phyloP scores from a whole-genome alignment of 768 basidiomycete genomes.

The Leccinum subgranulosum region DNA sequence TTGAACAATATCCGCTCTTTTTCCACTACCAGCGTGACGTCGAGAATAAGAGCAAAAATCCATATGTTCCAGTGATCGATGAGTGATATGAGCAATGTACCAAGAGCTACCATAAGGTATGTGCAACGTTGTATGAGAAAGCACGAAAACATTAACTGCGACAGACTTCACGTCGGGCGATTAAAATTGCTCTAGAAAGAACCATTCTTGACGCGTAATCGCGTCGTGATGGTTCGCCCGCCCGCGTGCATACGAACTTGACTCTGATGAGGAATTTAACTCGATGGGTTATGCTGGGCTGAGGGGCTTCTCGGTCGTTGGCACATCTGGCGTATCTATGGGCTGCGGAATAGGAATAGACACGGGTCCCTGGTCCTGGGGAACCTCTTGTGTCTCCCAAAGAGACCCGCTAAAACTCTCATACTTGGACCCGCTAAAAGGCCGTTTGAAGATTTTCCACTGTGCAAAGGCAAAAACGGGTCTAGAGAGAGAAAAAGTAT shows the following conservation, averaged over 20 bases:
- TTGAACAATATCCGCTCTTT: constrained; percentile 19
- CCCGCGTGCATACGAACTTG: constrained; percentile 7
- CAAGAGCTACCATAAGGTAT: not conserved
- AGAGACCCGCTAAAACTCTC: constrained; percentile 25
- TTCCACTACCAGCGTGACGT: constrained; percentile 8
- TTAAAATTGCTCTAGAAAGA: constrained; percentile 20
- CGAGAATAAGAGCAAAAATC: not conserved
- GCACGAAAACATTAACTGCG: constrained; percentile 9
- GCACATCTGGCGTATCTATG: constrained; percentile 14
- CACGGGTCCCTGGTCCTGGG: constrained; percentile 20
- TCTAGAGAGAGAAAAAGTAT: constrained; percentile 27
- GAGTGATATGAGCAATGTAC: not conserved
- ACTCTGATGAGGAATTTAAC: constrained; percentile 4
- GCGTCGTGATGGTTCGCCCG: constrained; percentile 3
- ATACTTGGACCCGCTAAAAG: constrained; percentile 39
- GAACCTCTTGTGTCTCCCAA: constrained; percentile 21
- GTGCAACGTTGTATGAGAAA: constrained; percentile 6
- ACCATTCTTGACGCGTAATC: constrained; percentile 8
- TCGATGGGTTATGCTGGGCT: not conserved
- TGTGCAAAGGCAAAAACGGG: constrained; percentile 53
- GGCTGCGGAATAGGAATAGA: constrained; percentile 12
- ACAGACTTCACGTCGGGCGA: constrained; percentile 8
- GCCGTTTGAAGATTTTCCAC: constrained; percentile 47
- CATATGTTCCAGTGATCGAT: constrained; percentile 6
- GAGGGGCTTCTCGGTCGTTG: constrained; percentile 17